Evolutionary conservation across 2,329 filamentous ascomycete species (phyloP).

Genomic region (Colletotrichum navitas): DNA sequence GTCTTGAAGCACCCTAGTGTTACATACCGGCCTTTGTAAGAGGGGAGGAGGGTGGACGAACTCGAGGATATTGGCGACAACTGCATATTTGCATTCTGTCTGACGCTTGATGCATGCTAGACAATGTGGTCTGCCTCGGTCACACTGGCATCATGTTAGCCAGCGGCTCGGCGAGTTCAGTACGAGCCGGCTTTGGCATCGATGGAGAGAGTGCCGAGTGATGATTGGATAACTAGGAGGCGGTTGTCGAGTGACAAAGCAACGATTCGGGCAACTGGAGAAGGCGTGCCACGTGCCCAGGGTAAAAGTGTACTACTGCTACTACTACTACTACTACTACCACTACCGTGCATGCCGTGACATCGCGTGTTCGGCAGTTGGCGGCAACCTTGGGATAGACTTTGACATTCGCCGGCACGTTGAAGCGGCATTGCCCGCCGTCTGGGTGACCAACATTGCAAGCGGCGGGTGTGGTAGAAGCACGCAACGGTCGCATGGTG

Average conservation of each 20-base stretch:
- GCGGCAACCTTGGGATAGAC: not conserved
- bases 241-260: not conserved
- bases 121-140: constrained; percentile 78
- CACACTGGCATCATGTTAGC: constrained; percentile 66
- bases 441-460: not conserved
- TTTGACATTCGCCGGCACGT: not conserved
- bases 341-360: too few relatives aligned
- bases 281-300: constrained; percentile 3
- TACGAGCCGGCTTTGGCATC: not conserved
- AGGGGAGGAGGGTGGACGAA: constrained; percentile 57
- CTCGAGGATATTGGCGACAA: constrained; percentile 82
- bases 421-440: not conserved
- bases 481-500: not conserved
- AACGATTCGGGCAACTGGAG: not conserved
- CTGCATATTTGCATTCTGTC: constrained; percentile 80
- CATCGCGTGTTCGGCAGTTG: not conserved
- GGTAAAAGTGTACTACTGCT: not conserved
- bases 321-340: not conserved
- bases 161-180: not conserved
- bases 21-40: not conserved
- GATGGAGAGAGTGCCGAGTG: not conserved
- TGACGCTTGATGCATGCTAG: constrained; percentile 80
- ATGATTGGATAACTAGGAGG: not conserved
- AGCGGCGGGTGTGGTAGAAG: not conserved
- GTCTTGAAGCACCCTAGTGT: not conserved